Percentiles rank a stretch among this genome's conserved stretches.
phyloP scores from a whole-genome alignment of 768 basidiomycete species.

The Floccularia luteovirens region DNA sequence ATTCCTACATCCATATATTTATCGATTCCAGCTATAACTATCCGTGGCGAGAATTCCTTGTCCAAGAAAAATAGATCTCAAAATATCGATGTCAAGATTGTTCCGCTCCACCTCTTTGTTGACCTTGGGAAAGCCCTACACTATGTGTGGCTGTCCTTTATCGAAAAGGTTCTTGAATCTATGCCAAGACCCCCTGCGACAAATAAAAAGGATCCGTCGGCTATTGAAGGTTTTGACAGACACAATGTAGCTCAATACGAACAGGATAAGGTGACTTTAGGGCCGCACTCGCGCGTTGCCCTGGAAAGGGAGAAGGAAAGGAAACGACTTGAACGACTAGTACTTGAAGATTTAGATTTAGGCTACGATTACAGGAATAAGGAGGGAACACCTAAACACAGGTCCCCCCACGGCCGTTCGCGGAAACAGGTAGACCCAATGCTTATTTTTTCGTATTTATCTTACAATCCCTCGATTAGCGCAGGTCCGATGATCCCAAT shows the following conservation, averaged over 20 bases:
- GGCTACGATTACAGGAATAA: conserved; percentile 33
- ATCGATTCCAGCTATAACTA: neutral
- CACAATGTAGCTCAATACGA: too few relatives aligned
- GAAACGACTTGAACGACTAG: conserved; percentile 35
- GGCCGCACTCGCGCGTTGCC: conserved; percentile 15
- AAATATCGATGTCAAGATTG: conserved; percentile 34
- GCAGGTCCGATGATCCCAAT: too few relatives aligned
- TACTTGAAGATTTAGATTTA: conserved; percentile 54
- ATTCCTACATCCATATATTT: too few relatives aligned
- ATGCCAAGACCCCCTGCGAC: too few relatives aligned
- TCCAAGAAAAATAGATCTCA: too few relatives aligned
- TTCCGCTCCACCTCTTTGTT: conserved; percentile 71
- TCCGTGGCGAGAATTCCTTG: conserved; percentile 9
- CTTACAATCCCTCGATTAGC: too few relatives aligned
- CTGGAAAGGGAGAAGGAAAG: conserved; percentile 27
- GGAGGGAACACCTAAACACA: neutral
- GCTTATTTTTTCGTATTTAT: too few relatives aligned
- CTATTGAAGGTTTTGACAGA: conserved; percentile 18
- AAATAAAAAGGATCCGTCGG: conserved; percentile 9
- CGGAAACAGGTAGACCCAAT: neutral
- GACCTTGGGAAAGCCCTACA: conserved; percentile 47
- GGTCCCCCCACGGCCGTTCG: neutral
- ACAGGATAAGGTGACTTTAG: conserved; percentile 31
- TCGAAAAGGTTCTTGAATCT: too few relatives aligned
- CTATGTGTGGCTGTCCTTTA: too few relatives aligned